phyloP scores from a whole-genome alignment of 2,329 filamentous ascomycete species.

The Claviceps pusilla region DNA sequence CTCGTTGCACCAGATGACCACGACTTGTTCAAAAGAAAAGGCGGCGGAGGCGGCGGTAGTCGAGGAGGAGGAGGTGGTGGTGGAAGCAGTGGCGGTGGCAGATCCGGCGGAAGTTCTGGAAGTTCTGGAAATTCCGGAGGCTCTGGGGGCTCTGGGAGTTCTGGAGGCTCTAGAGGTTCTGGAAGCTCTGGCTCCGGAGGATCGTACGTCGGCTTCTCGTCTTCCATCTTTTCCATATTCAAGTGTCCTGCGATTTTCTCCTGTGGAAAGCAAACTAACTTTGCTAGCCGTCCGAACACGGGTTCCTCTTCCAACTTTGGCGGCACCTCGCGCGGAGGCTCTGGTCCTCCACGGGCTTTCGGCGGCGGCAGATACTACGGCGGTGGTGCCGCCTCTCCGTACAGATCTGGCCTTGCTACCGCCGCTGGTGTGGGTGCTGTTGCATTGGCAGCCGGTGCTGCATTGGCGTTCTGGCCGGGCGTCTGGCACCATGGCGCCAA shows the following conservation, averaged over 20 bases:
- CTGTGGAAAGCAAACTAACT: neutral
- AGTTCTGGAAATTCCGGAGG: neutral
- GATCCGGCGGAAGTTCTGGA: conserved; percentile 5
- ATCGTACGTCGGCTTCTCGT: conserved; percentile 5
- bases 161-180: conserved; percentile 1
- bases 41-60: conserved; percentile 38
- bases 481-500: conserved; percentile 51
- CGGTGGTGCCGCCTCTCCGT: conserved; percentile 49
- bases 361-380: conserved; percentile 52
- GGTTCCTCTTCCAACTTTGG: conserved; percentile 24
- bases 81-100: conserved; percentile 10
- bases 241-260: neutral
- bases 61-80: conserved; percentile 25
- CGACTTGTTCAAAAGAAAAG: conserved; percentile 45
- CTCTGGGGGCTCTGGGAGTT: neutral
- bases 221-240: no score
- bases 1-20: conserved; percentile 16
- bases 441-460: conserved; percentile 31
- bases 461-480: conserved; percentile 47
- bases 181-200: conserved; percentile 6
- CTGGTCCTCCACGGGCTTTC: conserved; percentile 40
- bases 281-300: conserved; percentile 16
- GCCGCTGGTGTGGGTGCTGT: conserved; percentile 38
- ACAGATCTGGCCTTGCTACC: conserved; percentile 37
- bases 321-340: conserved; percentile 40